phyloP scores from a whole-genome alignment of 495 filamentous ascomycete genomes.

The Aspergillus steynii region DNA sequence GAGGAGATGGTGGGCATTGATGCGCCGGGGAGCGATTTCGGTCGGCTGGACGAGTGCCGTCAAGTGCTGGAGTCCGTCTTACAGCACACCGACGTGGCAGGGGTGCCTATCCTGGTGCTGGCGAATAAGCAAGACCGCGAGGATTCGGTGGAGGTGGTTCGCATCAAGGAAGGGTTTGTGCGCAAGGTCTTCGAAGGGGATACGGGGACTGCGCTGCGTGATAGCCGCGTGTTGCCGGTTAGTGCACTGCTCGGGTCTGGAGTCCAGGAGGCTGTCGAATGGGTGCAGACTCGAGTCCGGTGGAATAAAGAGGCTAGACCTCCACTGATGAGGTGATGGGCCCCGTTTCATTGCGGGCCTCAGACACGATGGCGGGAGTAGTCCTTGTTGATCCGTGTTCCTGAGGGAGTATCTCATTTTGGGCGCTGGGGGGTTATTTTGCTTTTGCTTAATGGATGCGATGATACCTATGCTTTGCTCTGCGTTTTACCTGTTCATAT shows the following conservation, averaged over 20 bases:
- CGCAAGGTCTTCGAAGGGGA: conserved; percentile 94
- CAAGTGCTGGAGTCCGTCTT: conserved; percentile 84
- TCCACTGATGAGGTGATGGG: conserved; percentile 79
- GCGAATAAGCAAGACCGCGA: conserved; percentile 98
- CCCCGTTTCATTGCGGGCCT: too few relatives aligned
- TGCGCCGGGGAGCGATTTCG: conserved; percentile 54
- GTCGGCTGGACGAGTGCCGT: conserved; percentile 83
- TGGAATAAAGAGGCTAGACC: conserved; percentile 95
- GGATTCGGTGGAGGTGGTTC: conserved; percentile 94
- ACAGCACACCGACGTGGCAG: conserved; percentile 78
- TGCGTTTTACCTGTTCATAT: not conserved
- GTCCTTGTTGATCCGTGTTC: not conserved
- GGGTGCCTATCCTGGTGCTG: conserved; percentile 87
- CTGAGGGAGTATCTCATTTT: not conserved
- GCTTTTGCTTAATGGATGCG: not conserved
- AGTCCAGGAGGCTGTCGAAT: conserved; percentile 92
- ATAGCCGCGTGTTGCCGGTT: conserved; percentile 88
- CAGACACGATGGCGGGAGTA: too few relatives aligned
- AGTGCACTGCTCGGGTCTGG: conserved; percentile 89
- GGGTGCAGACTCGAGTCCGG: conserved; percentile 84
- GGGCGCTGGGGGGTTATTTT: not conserved
- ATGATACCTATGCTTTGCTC: not conserved
- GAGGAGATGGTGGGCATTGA: conserved; percentile 40
- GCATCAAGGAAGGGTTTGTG: conserved; percentile 94
- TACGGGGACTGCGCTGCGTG: conserved; percentile 77